These are phyloP conservation scores for Xylariaceae sp. DNA, from an alignment of 2,329 filamentous ascomycete species.

Conservation along the genomic window DNA sequence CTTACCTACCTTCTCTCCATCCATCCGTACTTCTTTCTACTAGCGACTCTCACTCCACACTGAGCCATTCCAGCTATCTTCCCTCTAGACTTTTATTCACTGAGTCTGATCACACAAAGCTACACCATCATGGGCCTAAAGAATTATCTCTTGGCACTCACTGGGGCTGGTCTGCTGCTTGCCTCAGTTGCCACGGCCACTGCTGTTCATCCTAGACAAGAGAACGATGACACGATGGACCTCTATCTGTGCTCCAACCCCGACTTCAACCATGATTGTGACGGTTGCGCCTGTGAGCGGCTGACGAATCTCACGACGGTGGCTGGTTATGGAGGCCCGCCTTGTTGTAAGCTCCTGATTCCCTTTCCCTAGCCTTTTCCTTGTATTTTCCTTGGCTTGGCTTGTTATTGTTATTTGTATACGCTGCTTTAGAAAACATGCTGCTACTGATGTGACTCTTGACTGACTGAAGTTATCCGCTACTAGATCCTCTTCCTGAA, in stretches of 20 bases:
- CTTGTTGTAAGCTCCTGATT: slow-evolving; percentile 23
- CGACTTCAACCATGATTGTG: slow-evolving; percentile 26
- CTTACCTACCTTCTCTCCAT: neutral
- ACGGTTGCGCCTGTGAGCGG: slow-evolving; percentile 24
- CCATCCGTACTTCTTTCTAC: neutral
- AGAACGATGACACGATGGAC: slow-evolving; percentile 20
- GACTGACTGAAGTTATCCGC: neutral
- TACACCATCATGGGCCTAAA: slow-evolving; percentile 11
- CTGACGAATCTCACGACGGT: slow-evolving; percentile 17
- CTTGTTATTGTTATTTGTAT: neutral
- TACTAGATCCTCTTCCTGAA: slow-evolving; percentile 23
- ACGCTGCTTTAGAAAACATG: neutral
- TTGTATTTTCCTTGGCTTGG: neutral
- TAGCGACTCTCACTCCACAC: neutral
- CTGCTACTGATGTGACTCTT: no score
- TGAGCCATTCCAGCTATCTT: neutral
- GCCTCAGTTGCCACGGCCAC: neutral
- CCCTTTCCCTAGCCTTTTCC: neutral
- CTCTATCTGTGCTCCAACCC: slow-evolving; percentile 30
- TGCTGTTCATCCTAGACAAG: slow-evolving; percentile 15
- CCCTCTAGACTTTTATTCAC: neutral
- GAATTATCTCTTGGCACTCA: slow-evolving; percentile 6
- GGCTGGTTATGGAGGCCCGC: slow-evolving; percentile 23
- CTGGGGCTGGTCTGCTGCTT: neutral
- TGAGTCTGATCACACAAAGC: neutral